Evolutionary conservation across 768 basidiomycete genomes (phyloP).

Genomic region (Rhizopogon vesiculosus): DNA sequence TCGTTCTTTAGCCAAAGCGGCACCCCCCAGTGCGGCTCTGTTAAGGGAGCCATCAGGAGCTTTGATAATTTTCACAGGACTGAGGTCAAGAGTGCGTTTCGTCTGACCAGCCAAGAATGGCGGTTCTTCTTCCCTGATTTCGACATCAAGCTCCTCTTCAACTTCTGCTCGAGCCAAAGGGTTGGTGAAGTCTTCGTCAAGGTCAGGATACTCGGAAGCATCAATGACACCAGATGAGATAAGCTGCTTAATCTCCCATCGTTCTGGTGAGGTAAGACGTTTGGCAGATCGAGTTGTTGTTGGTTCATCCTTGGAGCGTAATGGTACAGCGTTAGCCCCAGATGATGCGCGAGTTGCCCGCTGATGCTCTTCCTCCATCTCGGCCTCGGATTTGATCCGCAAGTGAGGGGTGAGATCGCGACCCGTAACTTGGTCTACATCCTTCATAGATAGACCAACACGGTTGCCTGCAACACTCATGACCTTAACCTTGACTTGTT

Average conservation of each 20-base stretch:
- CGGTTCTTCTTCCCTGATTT: conserved; percentile 95
- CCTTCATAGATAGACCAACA: conserved; percentile 92
- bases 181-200: conserved; percentile 82
- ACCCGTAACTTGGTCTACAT: conserved; percentile 89
- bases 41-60: conserved; percentile 98
- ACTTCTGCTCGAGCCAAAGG: conserved; percentile 78
- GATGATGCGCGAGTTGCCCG: conserved; percentile 61
- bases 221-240: conserved; percentile 92
- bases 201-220: conserved; percentile 90
- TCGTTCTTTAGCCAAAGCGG: conserved; percentile 91
- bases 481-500: conserved; percentile 92
- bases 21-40: conserved; percentile 90
- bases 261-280: conserved; percentile 90
- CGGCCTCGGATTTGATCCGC: conserved; percentile 90
- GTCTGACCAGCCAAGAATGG: conserved; percentile 96
- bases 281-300: conserved; percentile 71
- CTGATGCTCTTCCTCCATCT: conserved; percentile 77
- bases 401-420: conserved; percentile 93
- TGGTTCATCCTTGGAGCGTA: conserved; percentile 50
- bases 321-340: conserved; percentile 85
- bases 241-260: conserved; percentile 99
- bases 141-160: conserved; percentile 96
- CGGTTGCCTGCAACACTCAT: conserved; percentile 85
- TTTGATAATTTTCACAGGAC: conserved; percentile 97
- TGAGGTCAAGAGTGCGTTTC: conserved; percentile 90